Conservation (phyloP, 495 filamentous ascomycete species). For the Neurospora intermedia region DNA sequence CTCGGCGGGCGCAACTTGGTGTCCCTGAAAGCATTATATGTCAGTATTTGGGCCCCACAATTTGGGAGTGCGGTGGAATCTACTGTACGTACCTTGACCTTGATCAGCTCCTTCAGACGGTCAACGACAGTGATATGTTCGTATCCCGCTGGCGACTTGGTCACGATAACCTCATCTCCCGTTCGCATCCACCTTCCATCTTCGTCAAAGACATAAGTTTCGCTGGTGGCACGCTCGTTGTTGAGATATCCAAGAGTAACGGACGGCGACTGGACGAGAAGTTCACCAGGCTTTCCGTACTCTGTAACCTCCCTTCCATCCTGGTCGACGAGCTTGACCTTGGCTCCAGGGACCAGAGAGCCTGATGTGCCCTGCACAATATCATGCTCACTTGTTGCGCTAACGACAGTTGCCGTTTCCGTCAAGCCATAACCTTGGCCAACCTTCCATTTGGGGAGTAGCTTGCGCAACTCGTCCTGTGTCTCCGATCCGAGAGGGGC, state of each 20-base stretch:
- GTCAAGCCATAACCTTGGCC: slow-evolving; percentile 84
- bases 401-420: slow-evolving; percentile 68
- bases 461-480: slow-evolving; percentile 50
- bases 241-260: slow-evolving; percentile 76
- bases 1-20: slow-evolving; percentile 88
- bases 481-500: slow-evolving; percentile 77
- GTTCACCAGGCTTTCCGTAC: slow-evolving; percentile 71
- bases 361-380: slow-evolving; percentile 66
- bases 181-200: slow-evolving; percentile 72
- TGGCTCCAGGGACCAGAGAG: slow-evolving; percentile 53
- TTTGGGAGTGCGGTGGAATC: background rate
- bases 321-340: slow-evolving; percentile 57
- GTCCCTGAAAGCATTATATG: slow-evolving; percentile 40
- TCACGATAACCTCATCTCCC: slow-evolving; percentile 72
- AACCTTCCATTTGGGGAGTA: slow-evolving; percentile 56
- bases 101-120: slow-evolving; percentile 88
- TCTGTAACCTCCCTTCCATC: slow-evolving; percentile 68
- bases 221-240: slow-evolving; percentile 70
- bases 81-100: slow-evolving; percentile 60
- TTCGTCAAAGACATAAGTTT: slow-evolving; percentile 66
- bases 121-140: slow-evolving; percentile 83
- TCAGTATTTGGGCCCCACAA: background rate
- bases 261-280: slow-evolving; percentile 64
- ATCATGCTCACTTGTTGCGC: slow-evolving; percentile 53
- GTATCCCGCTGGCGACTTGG: slow-evolving; percentile 47